Evolutionary conservation across 2,329 filamentous ascomycete genomes (phyloP).

Genomic region (Bertia moriformis): DNA sequence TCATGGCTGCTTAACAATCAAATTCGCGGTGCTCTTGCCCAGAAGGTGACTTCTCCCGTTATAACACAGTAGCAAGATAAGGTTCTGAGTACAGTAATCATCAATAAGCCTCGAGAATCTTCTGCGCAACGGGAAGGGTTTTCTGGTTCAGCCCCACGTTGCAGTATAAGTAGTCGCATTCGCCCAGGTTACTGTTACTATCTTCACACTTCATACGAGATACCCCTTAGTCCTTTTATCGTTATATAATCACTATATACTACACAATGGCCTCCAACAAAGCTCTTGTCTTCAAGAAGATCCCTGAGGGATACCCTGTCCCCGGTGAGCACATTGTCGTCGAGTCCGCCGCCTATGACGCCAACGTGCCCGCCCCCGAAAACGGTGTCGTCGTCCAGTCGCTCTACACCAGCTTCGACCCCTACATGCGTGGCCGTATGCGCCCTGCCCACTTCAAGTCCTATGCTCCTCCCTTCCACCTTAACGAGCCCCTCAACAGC

Average conservation of each 20-base stretch:
- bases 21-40: neutral
- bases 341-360: slow-evolving; percentile 54
- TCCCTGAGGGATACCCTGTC: slow-evolving; percentile 53
- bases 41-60: neutral
- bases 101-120: neutral
- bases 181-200: no score
- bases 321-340: slow-evolving; percentile 56
- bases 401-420: slow-evolving; percentile 66
- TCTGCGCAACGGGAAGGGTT: no score
- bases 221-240: neutral
- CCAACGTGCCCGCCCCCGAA: slow-evolving; percentile 38
- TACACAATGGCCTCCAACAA: slow-evolving; percentile 51
- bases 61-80: no score
- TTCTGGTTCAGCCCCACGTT: neutral
- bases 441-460: slow-evolving; percentile 48
- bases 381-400: slow-evolving; percentile 59
- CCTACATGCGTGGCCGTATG: slow-evolving; percentile 74
- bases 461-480: slow-evolving; percentile 47
- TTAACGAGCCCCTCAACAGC: slow-evolving; percentile 52
- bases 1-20: neutral
- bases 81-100: neutral
- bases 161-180: neutral
- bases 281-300: slow-evolving; percentile 56
- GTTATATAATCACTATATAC: neutral
- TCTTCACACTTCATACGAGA: no score